Evolutionary conservation across 129 eudicot genomes (phyloP), one percentile per base, ranked within the genome.

Genomic region (Oenanthe sinensis): DNA sequence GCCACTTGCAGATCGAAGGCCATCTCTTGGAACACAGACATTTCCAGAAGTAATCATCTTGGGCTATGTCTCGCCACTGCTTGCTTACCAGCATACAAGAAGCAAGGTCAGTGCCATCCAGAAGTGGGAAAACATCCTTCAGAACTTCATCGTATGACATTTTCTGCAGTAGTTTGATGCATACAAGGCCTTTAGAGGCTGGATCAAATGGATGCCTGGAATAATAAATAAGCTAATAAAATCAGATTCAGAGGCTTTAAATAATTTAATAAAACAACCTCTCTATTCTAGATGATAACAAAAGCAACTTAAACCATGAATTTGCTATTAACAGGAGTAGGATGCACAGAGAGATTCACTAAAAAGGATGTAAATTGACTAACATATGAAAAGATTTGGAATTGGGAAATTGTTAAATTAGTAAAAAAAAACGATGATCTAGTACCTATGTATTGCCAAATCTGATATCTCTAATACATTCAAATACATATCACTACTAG

Each of bases 41-140:
- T 83, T 91, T 93, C 98, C 98, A 93, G 30, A 91, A 85, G 80
- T 88, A 93, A 87, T 93, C 98, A 50, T 93, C 97, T 83, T 60
- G 81, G 68, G 97, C 97, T 67, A 91, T 74, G 39, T 86, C 90
- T 78, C 76, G 83, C 98, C 98, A 93, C 80, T 89, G 91, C 87
- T 89, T 93, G 76, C 91, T 86, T 54, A 93, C 98, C 17, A 42
- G 68, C 90, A 83, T 86, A 84, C 98, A 93, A 80, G 91, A 82
- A 67, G 88, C 98, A 47, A 93, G 92, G 71, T 93, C 98, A 30
- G 80, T 28, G 73, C 93, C 96, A 82, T 89, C 97, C 7, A 93
- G 83, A 44, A 87, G 83, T 2, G 98, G 98, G 74, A 93, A 91
- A 19, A 93, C 97, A 28, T 86, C 89, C 85, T 93, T 93, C 50